Evolutionary conservation across 2,329 filamentous ascomycete species (phyloP), one percentile per base, ranked within the genome.

Genomic region (Fusarium mexicanum): DNA sequence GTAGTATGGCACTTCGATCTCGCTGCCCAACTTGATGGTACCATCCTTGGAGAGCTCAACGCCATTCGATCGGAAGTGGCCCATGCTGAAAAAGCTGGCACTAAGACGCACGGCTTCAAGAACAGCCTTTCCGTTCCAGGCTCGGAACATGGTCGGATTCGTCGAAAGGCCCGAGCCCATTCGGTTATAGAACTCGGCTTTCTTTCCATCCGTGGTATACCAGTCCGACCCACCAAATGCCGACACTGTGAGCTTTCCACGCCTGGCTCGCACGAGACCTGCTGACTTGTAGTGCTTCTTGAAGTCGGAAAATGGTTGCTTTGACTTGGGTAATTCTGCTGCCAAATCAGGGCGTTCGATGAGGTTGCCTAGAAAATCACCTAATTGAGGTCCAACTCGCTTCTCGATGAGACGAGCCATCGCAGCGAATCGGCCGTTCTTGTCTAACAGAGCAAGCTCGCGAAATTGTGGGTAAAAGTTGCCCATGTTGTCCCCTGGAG

Each of bases 61-160:
- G 4, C 68, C 69, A n/a, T 71, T 71, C 13, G 69, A 71, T 37
- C 69, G 68, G 46, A 71, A 71, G 44, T 71, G 68, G 1, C 69
- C 69, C 69, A 71, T 71, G 33, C 69, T 71, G 33, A 71, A 71
- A n/a, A 71, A 72, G 16, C 54, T 71, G 7, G 68, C 46, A 29
- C 69, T 71, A 8, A 71, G 57, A 3, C 69, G 55, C 4, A 71
- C 46, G 11, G 51, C 69, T 9, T 71, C 69, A 3, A 71, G 69
- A 18, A 71, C 57, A 11, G 69, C 68, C n/a, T 72, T 64, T 6
- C 68, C 69, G 12, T 72, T 71, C 69, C 69, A 71, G 22, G 69
- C 69, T n/a, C 69, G 63, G 44, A 71, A 72, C 69, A 71, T 71
- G 63, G 69, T 71, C 24, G 69, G 69, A 20, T 72, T 71, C 7